Base-by-base conservation (phyloP, 495 filamentous ascomycete genomes). In the Achaetomiella virescens region DNA sequence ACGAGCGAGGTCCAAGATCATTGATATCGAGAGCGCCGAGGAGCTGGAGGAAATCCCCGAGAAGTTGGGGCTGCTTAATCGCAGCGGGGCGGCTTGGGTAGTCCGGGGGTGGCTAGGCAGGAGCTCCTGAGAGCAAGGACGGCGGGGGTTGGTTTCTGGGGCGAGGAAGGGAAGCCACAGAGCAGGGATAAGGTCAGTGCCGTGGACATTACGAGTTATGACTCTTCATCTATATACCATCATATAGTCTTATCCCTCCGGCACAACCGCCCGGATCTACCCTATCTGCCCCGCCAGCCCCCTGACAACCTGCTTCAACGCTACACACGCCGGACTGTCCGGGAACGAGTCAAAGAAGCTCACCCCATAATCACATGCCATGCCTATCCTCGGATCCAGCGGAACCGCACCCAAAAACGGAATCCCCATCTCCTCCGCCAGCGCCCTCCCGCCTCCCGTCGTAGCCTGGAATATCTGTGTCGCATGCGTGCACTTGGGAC, bases 321-420 rank as follows among this genome's bases (percentile, higher is more conserved):
- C 90, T 56, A 74, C 75, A 61, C 87, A 91, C 2, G 91, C 91
- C 25, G 92, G 91, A 61, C 89, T 95, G 58, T 97, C 92, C 0
- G 92, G 89, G 69, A 87, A 98, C 41, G 82, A 81, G 54, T 97
- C 91, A 61, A 97, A 89, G 71, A 97, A 97, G 67, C 90, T 96
- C 80, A 97, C 95, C 1, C 93, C 93, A 71, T 87, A 96, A 67
- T 98, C 93, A 63, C 91, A 95, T 3, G 90, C 84, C 87, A 96
- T 95, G 1, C 93, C 91, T 50, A 98, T 91, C 45, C 92, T 77
- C 5, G 93, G 92, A 61, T 98, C 93, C 42, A 98, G 72, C 36
- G 93, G 93, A n/a, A 98, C 91, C 21, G 85, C 79, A 1, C 93
- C 93, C 18, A 98, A 71, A 66, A 93, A 97, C 1, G 88, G 86